These are phyloP conservation scores for Flaveria floridana DNA, from an alignment of 140 eudicot genomes.

Conservation along the genomic window DNA sequence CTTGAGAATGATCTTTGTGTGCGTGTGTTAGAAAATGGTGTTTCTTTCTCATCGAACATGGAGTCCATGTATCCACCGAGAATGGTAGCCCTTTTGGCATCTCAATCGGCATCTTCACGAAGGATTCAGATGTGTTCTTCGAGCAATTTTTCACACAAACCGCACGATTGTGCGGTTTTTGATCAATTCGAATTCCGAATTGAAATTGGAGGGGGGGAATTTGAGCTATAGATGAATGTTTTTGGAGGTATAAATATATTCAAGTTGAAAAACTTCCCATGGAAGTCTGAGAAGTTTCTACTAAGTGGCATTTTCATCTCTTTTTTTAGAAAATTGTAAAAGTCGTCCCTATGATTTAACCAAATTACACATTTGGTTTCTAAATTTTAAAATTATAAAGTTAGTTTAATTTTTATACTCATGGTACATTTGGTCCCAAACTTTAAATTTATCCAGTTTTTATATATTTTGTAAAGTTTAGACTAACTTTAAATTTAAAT, in stretches of 20 bases:
- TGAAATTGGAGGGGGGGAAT: background rate
- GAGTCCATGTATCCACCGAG: conserved; percentile 77
- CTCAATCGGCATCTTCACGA: conserved; percentile 65
- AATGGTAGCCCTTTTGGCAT: conserved; percentile 87
- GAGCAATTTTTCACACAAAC: background rate
- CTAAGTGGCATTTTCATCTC: too few relatives aligned
- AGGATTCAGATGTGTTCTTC: background rate
- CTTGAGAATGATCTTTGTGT: conserved; percentile 82
- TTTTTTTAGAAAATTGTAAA: too few relatives aligned
- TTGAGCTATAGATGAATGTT: background rate
- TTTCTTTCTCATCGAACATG: conserved; percentile 46
- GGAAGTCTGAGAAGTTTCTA: background rate
- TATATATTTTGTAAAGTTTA: too few relatives aligned
- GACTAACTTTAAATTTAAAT: too few relatives aligned
- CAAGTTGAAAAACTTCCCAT: background rate
- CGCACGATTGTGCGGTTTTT: background rate
- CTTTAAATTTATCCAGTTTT: too few relatives aligned
- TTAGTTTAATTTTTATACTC: too few relatives aligned
- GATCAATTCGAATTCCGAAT: background rate
- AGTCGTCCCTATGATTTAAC: too few relatives aligned
- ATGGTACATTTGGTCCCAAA: too few relatives aligned
- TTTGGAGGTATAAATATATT: background rate
- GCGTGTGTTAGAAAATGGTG: conserved; percentile 86
- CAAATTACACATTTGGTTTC: too few relatives aligned
- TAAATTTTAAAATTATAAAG: too few relatives aligned